Evolutionary conservation across 2,329 filamentous ascomycete species (phyloP).

Genomic region (Ophiostoma sp.): DNA sequence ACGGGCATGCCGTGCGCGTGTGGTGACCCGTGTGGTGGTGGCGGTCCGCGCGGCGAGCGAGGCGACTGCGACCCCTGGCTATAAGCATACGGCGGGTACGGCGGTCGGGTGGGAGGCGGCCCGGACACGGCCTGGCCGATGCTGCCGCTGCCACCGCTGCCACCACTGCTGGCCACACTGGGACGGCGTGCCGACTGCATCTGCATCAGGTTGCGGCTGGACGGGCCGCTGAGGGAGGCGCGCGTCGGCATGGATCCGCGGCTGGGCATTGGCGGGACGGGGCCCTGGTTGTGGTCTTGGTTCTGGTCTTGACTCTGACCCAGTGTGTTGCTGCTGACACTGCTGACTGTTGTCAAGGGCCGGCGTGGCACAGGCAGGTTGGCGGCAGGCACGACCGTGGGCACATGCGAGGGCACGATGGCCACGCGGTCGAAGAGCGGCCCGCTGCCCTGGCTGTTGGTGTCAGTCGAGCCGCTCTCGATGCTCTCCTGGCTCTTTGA

Average conservation of each 20-base stretch:
- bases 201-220: slow-evolving; percentile 23
- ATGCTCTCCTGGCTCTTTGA: neutral
- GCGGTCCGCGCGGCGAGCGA: neutral
- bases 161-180: neutral
- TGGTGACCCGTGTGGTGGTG: neutral
- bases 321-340: neutral
- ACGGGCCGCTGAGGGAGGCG: slow-evolving; percentile 18
- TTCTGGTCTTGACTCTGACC: neutral
- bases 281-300: neutral
- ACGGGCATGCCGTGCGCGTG: neutral
- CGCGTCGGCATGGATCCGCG: slow-evolving; percentile 20
- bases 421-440: slow-evolving; percentile 15
- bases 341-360: neutral
- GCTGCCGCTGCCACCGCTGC: neutral
- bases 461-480: slow-evolving; percentile 14
- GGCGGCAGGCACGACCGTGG: neutral
- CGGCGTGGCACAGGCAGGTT: neutral
- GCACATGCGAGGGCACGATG: slow-evolving; percentile 11
- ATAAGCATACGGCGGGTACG: neutral
- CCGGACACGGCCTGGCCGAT: neutral
- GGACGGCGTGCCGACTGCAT: neutral
- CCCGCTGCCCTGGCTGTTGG: slow-evolving; percentile 16
- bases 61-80: slow-evolving; percentile 1
- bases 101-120: neutral
- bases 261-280: neutral